Conservation (phyloP, 805 yeast species). For the Saccharomycopsis fibuligera region DNA sequence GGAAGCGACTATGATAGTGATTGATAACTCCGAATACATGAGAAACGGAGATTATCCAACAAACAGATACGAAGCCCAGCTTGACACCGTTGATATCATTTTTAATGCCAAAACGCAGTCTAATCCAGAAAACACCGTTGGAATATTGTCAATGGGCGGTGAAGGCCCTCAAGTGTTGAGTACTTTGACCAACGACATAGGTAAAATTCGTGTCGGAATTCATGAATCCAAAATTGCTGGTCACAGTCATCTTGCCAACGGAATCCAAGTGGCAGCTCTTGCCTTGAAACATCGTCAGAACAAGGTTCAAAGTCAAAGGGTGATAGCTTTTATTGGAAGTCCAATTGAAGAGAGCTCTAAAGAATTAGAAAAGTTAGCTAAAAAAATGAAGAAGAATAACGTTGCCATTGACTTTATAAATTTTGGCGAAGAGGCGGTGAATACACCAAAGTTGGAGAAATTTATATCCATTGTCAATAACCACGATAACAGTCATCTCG, state of each 20-base stretch:
- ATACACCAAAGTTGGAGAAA: conserved; percentile 72
- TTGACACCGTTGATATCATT: conserved; percentile 80
- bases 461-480: conserved; percentile 69
- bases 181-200: conserved; percentile 81
- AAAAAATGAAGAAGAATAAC: conserved; percentile 87
- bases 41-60: conserved; percentile 92
- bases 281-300: conserved; percentile 96
- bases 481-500: conserved; percentile 73
- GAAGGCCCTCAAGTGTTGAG: conserved; percentile 79
- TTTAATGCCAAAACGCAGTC: conserved; percentile 80
- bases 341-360: conserved; percentile 67
- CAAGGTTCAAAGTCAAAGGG: conserved; percentile 84
- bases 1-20: conserved; percentile 92
- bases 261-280: conserved; percentile 87
- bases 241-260: conserved; percentile 60
- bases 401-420: conserved; percentile 84
- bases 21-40: conserved; percentile 94
- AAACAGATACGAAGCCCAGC: conserved; percentile 85
- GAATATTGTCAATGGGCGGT: conserved; percentile 85
- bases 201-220: conserved; percentile 75
- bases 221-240: conserved; percentile 63
- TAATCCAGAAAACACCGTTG: conserved; percentile 93
- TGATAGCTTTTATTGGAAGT: conserved; percentile 82
- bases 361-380: conserved; percentile 78
- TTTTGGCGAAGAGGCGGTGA: conserved; percentile 82